Evolutionary conservation across 495 filamentous ascomycete genomes (phyloP).

Genomic region (Amorphotheca resinae): DNA sequence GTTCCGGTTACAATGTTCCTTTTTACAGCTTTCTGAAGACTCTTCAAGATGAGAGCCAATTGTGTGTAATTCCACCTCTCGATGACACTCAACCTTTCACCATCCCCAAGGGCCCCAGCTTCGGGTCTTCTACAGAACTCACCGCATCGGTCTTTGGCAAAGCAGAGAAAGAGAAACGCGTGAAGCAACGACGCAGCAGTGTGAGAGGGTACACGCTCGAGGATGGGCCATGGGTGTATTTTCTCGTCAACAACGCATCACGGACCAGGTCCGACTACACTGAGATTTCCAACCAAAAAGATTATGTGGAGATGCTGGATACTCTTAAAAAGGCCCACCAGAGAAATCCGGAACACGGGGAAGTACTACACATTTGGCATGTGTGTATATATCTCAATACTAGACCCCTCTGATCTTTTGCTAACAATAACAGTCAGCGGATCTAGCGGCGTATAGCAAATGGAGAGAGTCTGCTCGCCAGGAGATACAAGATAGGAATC

Average conservation of each 20-base stretch:
- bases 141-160: too few species aligned
- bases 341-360: not conserved
- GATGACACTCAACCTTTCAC: too few species aligned
- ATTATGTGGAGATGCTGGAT: constrained; percentile 5
- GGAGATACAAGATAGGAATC: too few species aligned
- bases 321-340: not conserved
- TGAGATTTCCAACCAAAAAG: not conserved
- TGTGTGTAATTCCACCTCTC: constrained; percentile 5
- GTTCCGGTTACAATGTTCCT: constrained; percentile 2
- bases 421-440: not conserved
- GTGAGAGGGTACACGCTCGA: constrained; percentile 5
- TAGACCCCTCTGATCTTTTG: not conserved
- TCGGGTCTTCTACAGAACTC: too few species aligned
- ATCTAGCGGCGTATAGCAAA: not conserved
- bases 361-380: not conserved
- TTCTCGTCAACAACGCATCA: not conserved
- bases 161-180: not conserved
- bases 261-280: too few species aligned
- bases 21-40: constrained; percentile 2
- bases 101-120: too few species aligned
- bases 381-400: constrained; percentile 2
- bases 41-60: constrained; percentile 6
- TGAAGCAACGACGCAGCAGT: not conserved
- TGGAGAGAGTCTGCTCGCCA: not conserved
- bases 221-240: constrained; percentile 7